Conservation (phyloP, 140 eudicot genomes). For the Senecio squalidus region DNA sequence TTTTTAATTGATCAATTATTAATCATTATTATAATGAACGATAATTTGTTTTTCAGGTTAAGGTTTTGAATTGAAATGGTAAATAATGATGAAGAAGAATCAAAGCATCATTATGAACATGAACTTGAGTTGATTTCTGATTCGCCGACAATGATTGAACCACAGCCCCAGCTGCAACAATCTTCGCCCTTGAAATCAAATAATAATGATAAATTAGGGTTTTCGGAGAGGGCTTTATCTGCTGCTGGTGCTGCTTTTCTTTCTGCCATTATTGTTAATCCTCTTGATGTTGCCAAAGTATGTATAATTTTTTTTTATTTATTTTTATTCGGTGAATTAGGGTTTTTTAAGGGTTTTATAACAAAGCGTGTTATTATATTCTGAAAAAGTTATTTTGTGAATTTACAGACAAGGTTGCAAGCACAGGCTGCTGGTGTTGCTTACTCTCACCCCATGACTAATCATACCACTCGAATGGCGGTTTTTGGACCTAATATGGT, state of each 20-base stretch:
- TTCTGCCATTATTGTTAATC: slow-evolving; percentile 88
- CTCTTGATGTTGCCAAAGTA: slow-evolving; percentile 97
- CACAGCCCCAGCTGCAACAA: slow-evolving; percentile 24
- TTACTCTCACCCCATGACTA: slow-evolving; percentile 85
- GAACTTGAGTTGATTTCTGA: slow-evolving; percentile 30
- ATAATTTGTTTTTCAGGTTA: no score
- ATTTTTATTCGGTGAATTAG: neutral
- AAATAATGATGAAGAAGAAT: no score
- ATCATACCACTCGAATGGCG: slow-evolving; percentile 76
- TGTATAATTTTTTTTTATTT: neutral
- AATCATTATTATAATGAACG: no score
- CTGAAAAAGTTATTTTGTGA: neutral
- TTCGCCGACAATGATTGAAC: slow-evolving; percentile 29
- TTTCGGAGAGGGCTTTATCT: slow-evolving; percentile 64
- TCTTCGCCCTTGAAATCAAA: slow-evolving; percentile 3
- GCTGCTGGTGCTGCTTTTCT: slow-evolving; percentile 99
- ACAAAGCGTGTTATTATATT: no score
- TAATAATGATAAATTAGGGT: slow-evolving; percentile 40
- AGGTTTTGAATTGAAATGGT: no score
- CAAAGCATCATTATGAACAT: slow-evolving; percentile 7
- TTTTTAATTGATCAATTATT: no score
- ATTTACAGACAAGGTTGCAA: slow-evolving; percentile 87
- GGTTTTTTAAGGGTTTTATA: neutral
- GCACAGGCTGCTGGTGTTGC: slow-evolving; percentile 98
- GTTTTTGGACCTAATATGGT: slow-evolving; percentile 97